phyloP scores from a whole-genome alignment of 768 basidiomycete species.

The Paxillus involutus region DNA sequence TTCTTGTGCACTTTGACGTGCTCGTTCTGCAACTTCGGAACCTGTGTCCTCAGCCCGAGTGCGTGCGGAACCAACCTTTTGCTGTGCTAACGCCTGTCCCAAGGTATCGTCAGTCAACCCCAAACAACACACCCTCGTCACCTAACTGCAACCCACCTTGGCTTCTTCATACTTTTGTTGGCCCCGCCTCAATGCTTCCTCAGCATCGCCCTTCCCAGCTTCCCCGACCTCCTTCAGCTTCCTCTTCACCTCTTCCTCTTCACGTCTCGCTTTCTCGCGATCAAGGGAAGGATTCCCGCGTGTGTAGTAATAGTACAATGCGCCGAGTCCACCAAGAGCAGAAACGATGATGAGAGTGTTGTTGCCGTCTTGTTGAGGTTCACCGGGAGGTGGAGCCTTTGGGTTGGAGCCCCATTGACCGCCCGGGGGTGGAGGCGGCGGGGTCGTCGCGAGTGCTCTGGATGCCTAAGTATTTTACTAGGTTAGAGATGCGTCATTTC shows the following conservation, averaged over 20 bases:
- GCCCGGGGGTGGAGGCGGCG: constrained; percentile 8
- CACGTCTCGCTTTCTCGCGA: constrained; percentile 23
- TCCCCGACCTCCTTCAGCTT: constrained; percentile 29
- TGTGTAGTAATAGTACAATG: constrained; percentile 39
- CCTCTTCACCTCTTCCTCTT: constrained; percentile 33
- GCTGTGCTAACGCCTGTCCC: constrained; percentile 22
- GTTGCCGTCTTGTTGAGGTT: constrained; percentile 13
- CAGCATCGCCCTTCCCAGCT: constrained; percentile 30
- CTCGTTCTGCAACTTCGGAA: constrained; percentile 24
- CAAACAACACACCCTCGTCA: background rate
- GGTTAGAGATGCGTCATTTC: background rate
- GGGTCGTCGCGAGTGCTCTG: constrained; percentile 14
- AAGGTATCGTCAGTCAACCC: background rate
- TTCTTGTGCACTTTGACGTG: constrained; percentile 24
- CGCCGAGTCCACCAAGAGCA: constrained; percentile 34
- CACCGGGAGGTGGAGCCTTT: constrained; percentile 5
- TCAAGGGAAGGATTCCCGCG: constrained; percentile 18
- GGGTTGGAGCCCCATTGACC: background rate
- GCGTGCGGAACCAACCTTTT: constrained; percentile 10
- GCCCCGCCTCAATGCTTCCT: constrained; percentile 28
- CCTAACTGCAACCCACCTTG: constrained; percentile 28
- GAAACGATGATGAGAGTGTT: constrained; percentile 31
- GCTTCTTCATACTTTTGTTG: constrained; percentile 32
- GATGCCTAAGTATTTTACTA: background rate
- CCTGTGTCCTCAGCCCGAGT: constrained; percentile 21